Evolutionary conservation across 129 eudicot genomes (phyloP), one percentile per base, ranked within the genome.

Genomic region (Mikania micrantha): DNA sequence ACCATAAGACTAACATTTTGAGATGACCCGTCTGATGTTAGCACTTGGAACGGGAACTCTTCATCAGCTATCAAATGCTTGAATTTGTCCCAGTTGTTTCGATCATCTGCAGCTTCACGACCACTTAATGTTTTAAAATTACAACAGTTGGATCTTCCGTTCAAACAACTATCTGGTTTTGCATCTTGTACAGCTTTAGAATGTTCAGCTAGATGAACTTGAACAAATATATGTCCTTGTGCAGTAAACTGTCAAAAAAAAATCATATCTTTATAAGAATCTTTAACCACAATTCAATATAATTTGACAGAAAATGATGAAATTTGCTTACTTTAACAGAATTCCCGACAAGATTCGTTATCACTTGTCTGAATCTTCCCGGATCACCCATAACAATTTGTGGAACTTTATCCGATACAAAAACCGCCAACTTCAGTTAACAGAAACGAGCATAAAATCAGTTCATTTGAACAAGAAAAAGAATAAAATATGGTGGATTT

Each of bases 321-420:
- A 54, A 31, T 45, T 58, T 49, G 80, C 88, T 78, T 80, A 90
- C 97, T 77, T 90, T 90, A 66, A 90, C 88, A 1, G 97, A 86
- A 76, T 90, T 90, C 36, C 91, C 91, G 19, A 90, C 91, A 39
- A 90, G 97, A 83, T 90, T 90, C 40, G 91, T 90, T 27, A 90
- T 80, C 42, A 90, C 90, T 72, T 90, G 97, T 69, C 95, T 64
- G 78, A 90, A 90, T 78, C 97, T 78, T 70, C 97, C 97, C 0
- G 97, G 87, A 71, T 90, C 97, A 25, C 97, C 97, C 77, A 86
- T 81, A 42, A 90, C 83, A 64, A 84, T 78, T 73, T 86, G 85
- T 0, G 97, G 97, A 59, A 90, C 97, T 73, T 81, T 84, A 67
- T 90, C 95, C 61, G 97, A 86, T 41, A 90, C 95, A 68, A 84